Evolutionary conservation across 2,329 filamentous ascomycete species (phyloP), one percentile per base, ranked within the genome.

Genomic region (Colletotrichum neosansevieriae): DNA sequence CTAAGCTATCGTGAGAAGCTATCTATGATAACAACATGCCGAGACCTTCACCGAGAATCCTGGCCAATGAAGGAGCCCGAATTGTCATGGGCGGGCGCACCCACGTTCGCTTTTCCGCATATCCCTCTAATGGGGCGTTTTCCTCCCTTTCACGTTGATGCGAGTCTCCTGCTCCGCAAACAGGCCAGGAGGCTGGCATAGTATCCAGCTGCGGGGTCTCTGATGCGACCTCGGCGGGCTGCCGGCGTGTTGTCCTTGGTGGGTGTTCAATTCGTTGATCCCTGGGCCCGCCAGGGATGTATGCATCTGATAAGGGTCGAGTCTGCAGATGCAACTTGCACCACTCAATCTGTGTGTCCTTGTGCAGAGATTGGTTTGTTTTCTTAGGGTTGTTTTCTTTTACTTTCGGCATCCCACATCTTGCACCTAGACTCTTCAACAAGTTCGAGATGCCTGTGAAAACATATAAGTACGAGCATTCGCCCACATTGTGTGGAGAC

Each of bases 291-390:
- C 21, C 65, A 64, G 40, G 60, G 60, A 59, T 67, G 17, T 15
- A 67, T 58, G 60, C 40, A 68, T 68, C 61, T 65, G 65, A 68
- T 65, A 68, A 65, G 54, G 53, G 58, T 36, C 54, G 15, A 47
- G 36, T 7, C n/a, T 65, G 44, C 47, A 53, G 53, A 54, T 44
- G 32, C 36, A 40, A 21, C 29, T 42, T 17, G 38, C 34, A 64
- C 40, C 47, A 17, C 59, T 24, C 13, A 44, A 59, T 68, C 61
- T 65, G 65, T 21, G 15, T 59, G 47, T 54, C 32, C 65, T 56
- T 49, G 32, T 40, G 17, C 34, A 40, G 34, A 49, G 45, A 6
- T 42, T 13, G 6, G 13, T 51, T 29, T 42, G 45, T 15, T 24
- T 17, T 4, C 21, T n/a, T n/a, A n/a, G n/a, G n/a, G 3, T 21